Evolutionary conservation across 2,329 filamentous ascomycete species (phyloP), one percentile per base, ranked within the genome.

Genomic region (Neopestalotiopsis clavispora): DNA sequence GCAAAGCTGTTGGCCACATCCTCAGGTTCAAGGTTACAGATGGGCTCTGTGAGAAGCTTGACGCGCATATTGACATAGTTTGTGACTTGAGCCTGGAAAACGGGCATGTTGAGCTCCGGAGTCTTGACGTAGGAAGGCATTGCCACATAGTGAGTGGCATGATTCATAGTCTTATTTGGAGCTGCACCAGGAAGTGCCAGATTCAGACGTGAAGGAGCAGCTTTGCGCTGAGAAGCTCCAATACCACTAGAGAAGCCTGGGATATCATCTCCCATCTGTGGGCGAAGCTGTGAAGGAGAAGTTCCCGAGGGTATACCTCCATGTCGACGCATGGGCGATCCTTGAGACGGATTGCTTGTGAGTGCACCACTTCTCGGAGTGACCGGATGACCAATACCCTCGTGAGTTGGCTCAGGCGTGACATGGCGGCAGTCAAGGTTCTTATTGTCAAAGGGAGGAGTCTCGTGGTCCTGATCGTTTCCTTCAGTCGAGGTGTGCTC

Each of bases 181-280:
- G 56, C 65, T 6, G 65, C 65, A n/a, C 65, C 65, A 3, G 56
- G 52, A 23, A 17, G 17, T 2, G 45, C 6, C 12, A 67, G 65
- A 34, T 67, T 20, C 65, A 67, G 56, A 28, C 20, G 52, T 6
- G 65, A 3, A 30, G 65, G 65, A 14, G 65, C 32, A 42, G 52
- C 30, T 34, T 60, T 67, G 9, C 65, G 65, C 13, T 59, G 32
- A 7, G 42, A 23, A 7, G 17, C 28, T 30, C 14, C 34, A 14
- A 10, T 20, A 23, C 13, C 30, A 14, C 32, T 20, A 30, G 65
- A 67, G 56, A 67, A 67, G 65, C 7, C 32, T 28, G 64, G 64
- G 45, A 66, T 34, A 14, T 65, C 12, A 10, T 17, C 14, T 13
- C 20, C 62, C n/a, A 65, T 12, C 17, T 45, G 34, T n/a, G 17